Conservation (phyloP, 2,329 filamentous ascomycete species). For the Diaporthe velutina region DNA sequence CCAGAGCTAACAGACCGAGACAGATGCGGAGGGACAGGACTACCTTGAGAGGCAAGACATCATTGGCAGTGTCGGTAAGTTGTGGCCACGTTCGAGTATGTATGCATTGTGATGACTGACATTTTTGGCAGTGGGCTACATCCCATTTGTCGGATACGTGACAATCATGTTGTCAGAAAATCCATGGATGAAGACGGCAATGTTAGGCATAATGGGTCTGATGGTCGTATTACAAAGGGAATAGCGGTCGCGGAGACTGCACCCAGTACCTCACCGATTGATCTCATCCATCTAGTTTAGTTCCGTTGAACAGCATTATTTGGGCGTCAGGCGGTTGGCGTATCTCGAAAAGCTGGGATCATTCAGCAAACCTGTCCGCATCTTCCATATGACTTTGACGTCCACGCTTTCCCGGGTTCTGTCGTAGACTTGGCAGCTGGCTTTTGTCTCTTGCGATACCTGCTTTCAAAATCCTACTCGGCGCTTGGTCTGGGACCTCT, state of each 20-base stretch:
- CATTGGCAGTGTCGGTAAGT: constrained; percentile 80
- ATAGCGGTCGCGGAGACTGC: constrained; percentile 55
- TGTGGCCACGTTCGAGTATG: neutral
- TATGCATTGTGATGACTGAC: neutral
- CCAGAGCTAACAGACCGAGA: neutral
- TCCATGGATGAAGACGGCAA: constrained; percentile 95
- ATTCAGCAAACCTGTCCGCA: neutral
- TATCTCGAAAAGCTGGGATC: neutral
- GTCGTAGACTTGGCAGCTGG: neutral
- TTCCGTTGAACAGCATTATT: neutral
- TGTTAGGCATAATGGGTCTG: constrained; percentile 94
- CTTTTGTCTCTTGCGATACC: neutral
- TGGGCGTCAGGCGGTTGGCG: neutral
- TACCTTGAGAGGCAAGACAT: constrained; percentile 91
- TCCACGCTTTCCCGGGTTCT: neutral
- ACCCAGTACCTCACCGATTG: neutral
- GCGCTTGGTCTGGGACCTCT: neutral
- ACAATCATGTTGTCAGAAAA: constrained; percentile 96
- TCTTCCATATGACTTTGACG: too few relatives aligned
- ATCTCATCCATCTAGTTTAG: neutral
- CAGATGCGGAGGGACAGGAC: constrained; percentile 83
- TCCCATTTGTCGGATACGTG: constrained; percentile 96
- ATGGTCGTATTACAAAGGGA: constrained; percentile 94
- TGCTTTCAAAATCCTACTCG: neutral
- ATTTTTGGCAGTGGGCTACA: constrained; percentile 73